Evolutionary conservation across 768 basidiomycete species (phyloP), one percentile per base, ranked within the genome.

Genomic region (Boletus rubroflammeus): DNA sequence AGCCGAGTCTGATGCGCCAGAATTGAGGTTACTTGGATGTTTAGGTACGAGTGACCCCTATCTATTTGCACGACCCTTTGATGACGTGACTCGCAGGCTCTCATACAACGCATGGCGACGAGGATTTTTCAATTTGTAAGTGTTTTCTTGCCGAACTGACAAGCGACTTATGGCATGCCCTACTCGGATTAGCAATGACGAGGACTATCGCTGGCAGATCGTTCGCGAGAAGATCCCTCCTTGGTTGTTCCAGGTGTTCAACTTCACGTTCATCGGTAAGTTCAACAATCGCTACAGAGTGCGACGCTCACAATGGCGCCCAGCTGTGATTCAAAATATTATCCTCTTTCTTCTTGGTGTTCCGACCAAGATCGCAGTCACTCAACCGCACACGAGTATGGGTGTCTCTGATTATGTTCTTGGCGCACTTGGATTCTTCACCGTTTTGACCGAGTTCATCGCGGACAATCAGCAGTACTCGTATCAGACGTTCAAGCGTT

Each of bases 391-490:
- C 52, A 73, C 75, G 7, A 53, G 74, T 9, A 79, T 91, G 46
- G 67, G 74, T 19, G 58, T 67, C 1, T 80, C 85, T 7, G 95
- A 98, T 62, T 79, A 81, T 59, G 43, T 77, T 23, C 80, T 97
- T 29, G 78, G 82, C 7, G 60, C 69, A 0, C 65, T 86, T 5
- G 84, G 86, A 3, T 70, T 96, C 9, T 51, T 78, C 15, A 72
- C 82, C 15, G 68, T 96, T 42, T 77, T 73, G 2, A 58, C 84
- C 34, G 95, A 98, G 66, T 93, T 90, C 72, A 83, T 80, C 1
- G 81, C 95, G 5, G 96, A 98, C 69, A 93, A 95, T 61, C 91
- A 94, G 67, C 96, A 98, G 62, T 94, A 82, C 69, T 82, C 87
- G 3, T 96, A 78, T 71, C 90, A 92, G 58, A 81, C 81, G 0